Conservation (phyloP, 306 rosid species). For the Alnus rubra region DNA sequence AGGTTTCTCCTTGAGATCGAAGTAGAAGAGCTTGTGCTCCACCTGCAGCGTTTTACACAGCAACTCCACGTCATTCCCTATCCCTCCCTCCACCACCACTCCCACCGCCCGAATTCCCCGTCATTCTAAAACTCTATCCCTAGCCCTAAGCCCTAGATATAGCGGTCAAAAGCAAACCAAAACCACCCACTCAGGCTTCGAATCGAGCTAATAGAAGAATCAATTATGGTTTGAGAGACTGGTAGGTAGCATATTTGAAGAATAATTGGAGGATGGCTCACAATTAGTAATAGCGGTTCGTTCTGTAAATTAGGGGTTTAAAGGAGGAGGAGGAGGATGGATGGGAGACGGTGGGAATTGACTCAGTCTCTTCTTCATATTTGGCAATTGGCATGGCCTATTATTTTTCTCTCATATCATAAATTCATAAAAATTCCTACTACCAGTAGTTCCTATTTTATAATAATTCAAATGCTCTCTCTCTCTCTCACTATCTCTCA, state of each 20-base stretch:
- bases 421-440: background rate
- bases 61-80: slow-evolving; percentile 80
- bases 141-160: background rate
- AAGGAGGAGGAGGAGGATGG: background rate
- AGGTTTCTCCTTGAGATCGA: slow-evolving; percentile 99
- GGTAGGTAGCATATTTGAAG: slow-evolving; percentile 27
- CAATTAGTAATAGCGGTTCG: background rate
- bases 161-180: background rate
- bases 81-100: slow-evolving; percentile 38
- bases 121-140: slow-evolving; percentile 41
- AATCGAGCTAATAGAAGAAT: background rate
- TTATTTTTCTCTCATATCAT: background rate
- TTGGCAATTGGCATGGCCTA: background rate
- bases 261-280: background rate
- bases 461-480: background rate
- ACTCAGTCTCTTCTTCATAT: slow-evolving; percentile 1
- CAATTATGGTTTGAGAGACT: background rate
- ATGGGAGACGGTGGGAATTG: background rate
- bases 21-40: slow-evolving; percentile 97
- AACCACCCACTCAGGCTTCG: background rate
- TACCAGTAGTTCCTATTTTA: background rate
- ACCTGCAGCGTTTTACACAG: slow-evolving; percentile 96
- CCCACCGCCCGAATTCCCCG: slow-evolving; percentile 57
- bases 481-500: too few relatives aligned
- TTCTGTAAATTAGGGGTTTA: background rate